A percentile compares a stretch with the other conserved stretches of the same genome.
Conservation (phyloP, 192 early-diverging fungal genomes). For the Pilaira anomala region DNA sequence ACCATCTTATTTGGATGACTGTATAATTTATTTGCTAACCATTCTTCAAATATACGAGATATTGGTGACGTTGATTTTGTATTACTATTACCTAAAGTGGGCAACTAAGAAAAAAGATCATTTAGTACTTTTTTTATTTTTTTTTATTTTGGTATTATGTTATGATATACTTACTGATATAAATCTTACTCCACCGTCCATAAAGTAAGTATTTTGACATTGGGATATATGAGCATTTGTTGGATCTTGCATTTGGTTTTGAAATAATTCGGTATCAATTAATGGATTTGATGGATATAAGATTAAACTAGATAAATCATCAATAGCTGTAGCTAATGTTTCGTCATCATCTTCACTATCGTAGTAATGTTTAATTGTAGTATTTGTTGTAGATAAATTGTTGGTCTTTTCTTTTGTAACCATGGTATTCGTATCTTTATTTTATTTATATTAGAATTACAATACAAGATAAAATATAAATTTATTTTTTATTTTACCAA, state of each 20-base stretch:
- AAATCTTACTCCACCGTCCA: slow-evolving; percentile 35
- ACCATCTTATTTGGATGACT: slow-evolving; percentile 9
- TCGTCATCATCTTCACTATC: slow-evolving; percentile 14
- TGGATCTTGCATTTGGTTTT: slow-evolving; percentile 19
- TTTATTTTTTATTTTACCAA: background rate
- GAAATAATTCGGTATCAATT: slow-evolving; percentile 10
- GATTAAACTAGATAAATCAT: slow-evolving; percentile 4
- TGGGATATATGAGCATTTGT: slow-evolving; percentile 20
- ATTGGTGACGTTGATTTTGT: slow-evolving; percentile 31
- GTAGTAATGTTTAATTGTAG: background rate
- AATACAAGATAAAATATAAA: no score
- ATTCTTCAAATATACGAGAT: slow-evolving; percentile 37
- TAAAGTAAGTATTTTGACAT: slow-evolving; percentile 37
- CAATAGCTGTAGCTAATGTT: background rate
- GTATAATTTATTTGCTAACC: slow-evolving; percentile 37
- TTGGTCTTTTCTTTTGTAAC: background rate
- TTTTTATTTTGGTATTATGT: background rate
- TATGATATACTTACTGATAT: slow-evolving; percentile 32
- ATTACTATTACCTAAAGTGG: slow-evolving; percentile 30
- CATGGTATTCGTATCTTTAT: background rate
- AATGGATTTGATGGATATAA: background rate
- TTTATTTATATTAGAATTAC: no score
- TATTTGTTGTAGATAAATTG: background rate
- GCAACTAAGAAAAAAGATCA: no score
- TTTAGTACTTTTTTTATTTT: background rate